Base-by-base conservation (phyloP, 768 basidiomycete genomes). In the Boletus reticuloceps region DNA sequence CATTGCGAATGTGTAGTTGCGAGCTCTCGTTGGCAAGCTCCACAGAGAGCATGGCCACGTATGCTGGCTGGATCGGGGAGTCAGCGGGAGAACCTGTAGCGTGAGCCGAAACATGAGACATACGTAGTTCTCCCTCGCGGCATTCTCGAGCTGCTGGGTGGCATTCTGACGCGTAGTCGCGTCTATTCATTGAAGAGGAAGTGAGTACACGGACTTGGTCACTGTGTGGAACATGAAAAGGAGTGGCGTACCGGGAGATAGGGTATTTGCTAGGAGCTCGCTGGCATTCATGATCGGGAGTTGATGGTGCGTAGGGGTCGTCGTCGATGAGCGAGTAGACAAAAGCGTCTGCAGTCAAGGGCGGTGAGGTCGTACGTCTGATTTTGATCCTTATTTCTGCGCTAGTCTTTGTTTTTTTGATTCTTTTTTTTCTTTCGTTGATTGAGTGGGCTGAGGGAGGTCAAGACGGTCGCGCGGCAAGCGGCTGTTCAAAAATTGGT, bases 131-230 rank as follows among this genome's bases (percentile, higher is more conserved):
- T 92, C 90, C 70, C 84, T 79, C 41, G 91, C 82, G 29, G 91
- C 93, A 58, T 74, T 80, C 76, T 96, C 94, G 58, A 98, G 86
- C 74, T 94, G 86, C 72, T 87, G 82, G 11, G 92, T 89, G 55
- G 95, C 95, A 82, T 85, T 84, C 72, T 94, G 85, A 84, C 95
- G 92, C 81, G 89, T 90, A 75, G 75, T 81, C 59, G 88, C 83
- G 79, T 97, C 95, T 97, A 68, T 40, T 55, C 53, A 63, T 38
- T 52, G 55, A 57, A 53, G 48, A 59, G 41, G 66, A 63, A 62
- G 61, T 56, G 51, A 57, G 59, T 25, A 53, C 45, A 42, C 54
- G 63, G 58, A 73, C 65, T 72, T 70, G 72, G 64, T 58, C 56
- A 62, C 70, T 67, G 75, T 72, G 67, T 56, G 64, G 63, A 56